Conservation (phyloP, 345 rosid species). For the Passiflora organensis region DNA sequence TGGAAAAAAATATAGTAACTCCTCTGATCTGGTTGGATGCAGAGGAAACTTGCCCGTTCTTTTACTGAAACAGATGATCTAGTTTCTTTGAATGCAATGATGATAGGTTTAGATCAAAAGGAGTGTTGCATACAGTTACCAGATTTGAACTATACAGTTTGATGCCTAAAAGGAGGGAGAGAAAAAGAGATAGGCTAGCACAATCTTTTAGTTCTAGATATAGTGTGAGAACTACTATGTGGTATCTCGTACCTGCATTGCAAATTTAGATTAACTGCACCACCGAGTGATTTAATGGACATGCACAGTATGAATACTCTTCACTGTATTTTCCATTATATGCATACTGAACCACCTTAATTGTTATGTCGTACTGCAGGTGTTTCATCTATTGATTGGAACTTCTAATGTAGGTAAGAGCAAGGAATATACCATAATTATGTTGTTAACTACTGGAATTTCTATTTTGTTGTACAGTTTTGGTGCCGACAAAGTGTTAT, state of each 20-base stretch:
- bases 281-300: neutral
- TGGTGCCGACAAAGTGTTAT: neutral
- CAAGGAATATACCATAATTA: slow-evolving; percentile 4
- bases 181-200: too few species aligned
- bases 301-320: neutral
- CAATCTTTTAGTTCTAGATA: too few species aligned
- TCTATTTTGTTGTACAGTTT: neutral
- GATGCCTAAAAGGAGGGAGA: too few species aligned
- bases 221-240: too few species aligned
- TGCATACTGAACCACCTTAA: slow-evolving; percentile 13
- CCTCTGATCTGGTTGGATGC: too few species aligned
- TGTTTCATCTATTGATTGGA: slow-evolving; percentile 57
- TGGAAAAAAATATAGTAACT: too few species aligned
- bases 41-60: neutral
- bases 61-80: slow-evolving; percentile 15
- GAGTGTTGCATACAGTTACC: too few species aligned
- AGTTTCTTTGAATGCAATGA: slow-evolving; percentile 11
- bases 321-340: slow-evolving; percentile 9
- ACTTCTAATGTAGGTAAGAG: slow-evolving; percentile 49
- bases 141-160: too few species aligned
- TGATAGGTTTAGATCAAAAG: neutral
- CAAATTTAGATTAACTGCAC: neutral
- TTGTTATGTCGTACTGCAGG: slow-evolving; percentile 38
- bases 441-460: slow-evolving; percentile 2
- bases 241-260: neutral